Conservation (phyloP, 2,329 filamentous ascomycete species). For the Neonectria magnoliae region DNA sequence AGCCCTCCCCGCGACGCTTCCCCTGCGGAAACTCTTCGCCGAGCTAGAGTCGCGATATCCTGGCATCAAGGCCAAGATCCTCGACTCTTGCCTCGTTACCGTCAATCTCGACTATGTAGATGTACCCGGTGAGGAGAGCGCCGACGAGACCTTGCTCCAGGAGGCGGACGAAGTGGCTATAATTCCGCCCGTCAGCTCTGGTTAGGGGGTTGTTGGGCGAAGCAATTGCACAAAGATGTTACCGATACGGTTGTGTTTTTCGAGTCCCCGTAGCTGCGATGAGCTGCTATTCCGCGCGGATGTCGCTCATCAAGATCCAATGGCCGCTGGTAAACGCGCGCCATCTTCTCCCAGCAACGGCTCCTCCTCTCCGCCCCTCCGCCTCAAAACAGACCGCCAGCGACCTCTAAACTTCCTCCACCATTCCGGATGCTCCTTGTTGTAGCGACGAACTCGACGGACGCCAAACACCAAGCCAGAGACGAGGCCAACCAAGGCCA, state of each 20-base stretch:
- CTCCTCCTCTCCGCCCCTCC: conserved; percentile 43
- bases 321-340: conserved; percentile 4
- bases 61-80: conserved; percentile 74
- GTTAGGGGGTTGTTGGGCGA: conserved; percentile 56
- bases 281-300: not conserved
- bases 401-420: conserved; percentile 22
- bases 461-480: conserved; percentile 34
- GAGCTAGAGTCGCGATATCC: conserved; percentile 74
- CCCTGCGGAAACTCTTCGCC: conserved; percentile 70
- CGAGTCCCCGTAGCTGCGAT: conserved; percentile 22
- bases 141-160: conserved; percentile 63
- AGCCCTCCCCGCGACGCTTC: conserved; percentile 71
- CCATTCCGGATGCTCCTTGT: conserved; percentile 35
- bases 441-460: conserved; percentile 34
- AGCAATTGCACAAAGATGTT: conserved; percentile 24
- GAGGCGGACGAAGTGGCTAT: conserved; percentile 87
- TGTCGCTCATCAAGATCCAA: conserved; percentile 11
- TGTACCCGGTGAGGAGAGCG: conserved; percentile 58
- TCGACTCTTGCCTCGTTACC: conserved; percentile 79
- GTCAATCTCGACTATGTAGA: conserved; percentile 86
- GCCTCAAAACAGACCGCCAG: conserved; percentile 25
- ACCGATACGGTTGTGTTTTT: not conserved
- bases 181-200: conserved; percentile 88
- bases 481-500: conserved; percentile 40
- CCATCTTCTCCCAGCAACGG: conserved; percentile 41